Base-by-base conservation (phyloP, 2,329 filamentous ascomycete genomes). In the Paraphoma sp. region DNA sequence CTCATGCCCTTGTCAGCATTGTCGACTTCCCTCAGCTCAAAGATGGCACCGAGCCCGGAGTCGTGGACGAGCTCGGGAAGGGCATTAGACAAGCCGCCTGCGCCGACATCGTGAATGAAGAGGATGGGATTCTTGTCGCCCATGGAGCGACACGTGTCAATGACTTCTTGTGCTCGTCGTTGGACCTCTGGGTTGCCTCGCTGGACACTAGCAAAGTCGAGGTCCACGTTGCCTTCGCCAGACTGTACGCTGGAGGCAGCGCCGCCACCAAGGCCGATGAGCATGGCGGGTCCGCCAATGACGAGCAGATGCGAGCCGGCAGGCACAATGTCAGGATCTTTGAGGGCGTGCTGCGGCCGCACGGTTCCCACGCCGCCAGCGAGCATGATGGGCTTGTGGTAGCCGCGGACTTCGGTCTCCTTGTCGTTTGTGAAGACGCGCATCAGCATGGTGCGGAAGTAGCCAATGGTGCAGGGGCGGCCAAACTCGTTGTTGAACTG, bases 311-410 rank as follows among this genome's bases (percentile, higher is more conserved):
- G 91, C 16, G 93, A 93, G n/a, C 93, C 94, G 49, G 93, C 86
- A 50, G 89, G 88, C 16, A 99, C 95, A 60, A 91, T 83, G 11
- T 86, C 83, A 8, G 89, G 86, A 60, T 91, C 86, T 80, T 99
- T 99, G 56, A 97, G 83, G 2, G 95, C 94, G 72, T 97, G 91
- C 68, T 94, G 89, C 12, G 95, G 94, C 55, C 95, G 83, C 30
- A 98, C 94, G 6, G 91, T 97, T 47, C 95, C 95, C 36, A 98
- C 87, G 73, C 95, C 95, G 72, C 95, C 95, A 60, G 95, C 95
- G 79, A 99, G 92, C 92, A 97, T 96, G 76, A 97, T 97, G 9
- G 95, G 95, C 81, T 99, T 99, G 79, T 98, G 95, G 75, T 96
- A 99, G 23, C 95, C 95, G 65, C 94, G 86, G 71, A 92, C 85